Evolutionary conservation across 495 filamentous ascomycete genomes (phyloP).

Genomic region (Penicillium chermesinum): DNA sequence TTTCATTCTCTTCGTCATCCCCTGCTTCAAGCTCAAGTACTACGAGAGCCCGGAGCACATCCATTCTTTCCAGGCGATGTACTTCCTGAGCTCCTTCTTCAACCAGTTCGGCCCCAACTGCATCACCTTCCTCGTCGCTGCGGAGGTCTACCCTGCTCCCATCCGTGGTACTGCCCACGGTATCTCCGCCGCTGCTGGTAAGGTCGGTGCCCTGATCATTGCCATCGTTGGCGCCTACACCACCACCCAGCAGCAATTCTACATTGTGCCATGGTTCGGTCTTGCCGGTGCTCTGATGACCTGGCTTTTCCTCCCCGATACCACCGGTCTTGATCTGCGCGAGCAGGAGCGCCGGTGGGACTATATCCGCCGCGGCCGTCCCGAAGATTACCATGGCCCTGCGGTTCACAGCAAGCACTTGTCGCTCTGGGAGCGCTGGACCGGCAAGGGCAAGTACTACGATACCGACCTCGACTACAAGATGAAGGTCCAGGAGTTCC

Average conservation of each 20-base stretch:
- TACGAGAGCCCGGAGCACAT: constrained; percentile 61
- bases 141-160: constrained; percentile 82
- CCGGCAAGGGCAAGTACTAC: constrained; percentile 68
- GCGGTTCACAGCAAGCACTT: constrained; percentile 80
- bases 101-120: constrained; percentile 92
- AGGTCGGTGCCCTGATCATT: constrained; percentile 75
- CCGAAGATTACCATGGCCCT: constrained; percentile 77
- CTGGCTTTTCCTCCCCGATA: constrained; percentile 77
- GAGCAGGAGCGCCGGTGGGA: constrained; percentile 86
- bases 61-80: constrained; percentile 81
- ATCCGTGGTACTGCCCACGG: constrained; percentile 87
- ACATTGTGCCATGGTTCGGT: constrained; percentile 87
- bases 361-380: constrained; percentile 68
- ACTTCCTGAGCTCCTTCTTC: constrained; percentile 88
- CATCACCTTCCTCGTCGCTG: constrained; percentile 85
- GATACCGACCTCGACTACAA: constrained; percentile 69
- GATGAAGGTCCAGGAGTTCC: constrained; percentile 73
- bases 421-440: constrained; percentile 61
- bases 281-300: constrained; percentile 75
- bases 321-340: constrained; percentile 85
- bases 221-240: constrained; percentile 85
- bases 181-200: constrained; percentile 76
- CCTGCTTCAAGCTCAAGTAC: constrained; percentile 76
- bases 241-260: constrained; percentile 65
- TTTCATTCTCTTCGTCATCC: constrained; percentile 83